Base-by-base conservation (phyloP, 1,139 yeast genomes). In the Citeromyces hawaiiensis region DNA sequence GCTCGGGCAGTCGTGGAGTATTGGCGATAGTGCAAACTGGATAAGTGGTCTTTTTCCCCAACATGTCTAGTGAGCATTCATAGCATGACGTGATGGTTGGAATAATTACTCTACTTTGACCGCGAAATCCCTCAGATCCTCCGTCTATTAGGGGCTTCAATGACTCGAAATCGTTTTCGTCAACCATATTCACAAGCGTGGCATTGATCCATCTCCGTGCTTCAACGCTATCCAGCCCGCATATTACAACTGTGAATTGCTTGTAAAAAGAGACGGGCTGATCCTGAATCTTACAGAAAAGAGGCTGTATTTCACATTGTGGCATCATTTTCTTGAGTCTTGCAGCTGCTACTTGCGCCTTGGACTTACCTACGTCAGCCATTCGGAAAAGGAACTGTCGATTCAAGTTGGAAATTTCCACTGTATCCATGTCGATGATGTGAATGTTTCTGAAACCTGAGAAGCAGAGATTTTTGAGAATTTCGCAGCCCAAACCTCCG, bases 1-100 rank as follows among this genome's bases (percentile, higher is more conserved):
- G 98, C 51, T 91, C 96, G 0, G 96, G 93, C 11, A 86, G 61
- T 45, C 98, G 62, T 7, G 98, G 98, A 3, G 94, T 87, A 45
- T 87, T 83, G 7, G 96, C 94, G 41, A 91, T 81, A 1, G 98
- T 91, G 59, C 98, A 91, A 44, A 91, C 79, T 1, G 98, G 97
- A 50, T 77, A 85, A 0, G 86, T 78, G 5, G 72, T 68, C 48
- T 76, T 78, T 2, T 78, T 76, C 6, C 85, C 75, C 29, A 85
- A 64, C 60, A 88, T 70, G 45, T 81, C 87, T 38, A 85, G 64
- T 2, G 95, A 83, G 53, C 98, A 91, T 56, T 91, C 97, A 61
- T 86, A 88, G 60, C 98, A 91, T 1, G 95, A 81, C 0, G 91
- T 75, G 27, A 86, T 58, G 0, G 88, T 76, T 0, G 98, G 97